Conservation (phyloP, 257 asterid genomes). For the Capsicum rhomboideum region DNA sequence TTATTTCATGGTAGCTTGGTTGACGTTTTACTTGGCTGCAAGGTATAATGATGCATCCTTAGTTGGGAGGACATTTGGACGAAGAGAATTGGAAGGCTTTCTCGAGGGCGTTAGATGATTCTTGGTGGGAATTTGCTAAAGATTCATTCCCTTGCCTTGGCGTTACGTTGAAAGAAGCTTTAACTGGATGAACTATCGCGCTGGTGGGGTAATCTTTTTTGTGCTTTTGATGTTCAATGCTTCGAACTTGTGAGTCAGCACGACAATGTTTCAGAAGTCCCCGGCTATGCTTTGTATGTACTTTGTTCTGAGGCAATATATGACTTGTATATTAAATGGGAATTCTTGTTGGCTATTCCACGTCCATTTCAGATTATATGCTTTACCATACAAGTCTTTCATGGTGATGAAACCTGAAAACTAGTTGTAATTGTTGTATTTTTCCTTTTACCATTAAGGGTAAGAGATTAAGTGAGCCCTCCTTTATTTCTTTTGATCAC, state of each 20-base stretch:
- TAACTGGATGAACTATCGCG: conserved; percentile 10
- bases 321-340: conserved; percentile 50
- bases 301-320: conserved; percentile 34
- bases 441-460: background rate
- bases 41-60: conserved; percentile 55
- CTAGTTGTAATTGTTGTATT: conserved; percentile 2
- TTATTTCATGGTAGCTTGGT: conserved; percentile 76
- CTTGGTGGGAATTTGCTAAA: background rate
- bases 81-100: conserved; percentile 66
- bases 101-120: conserved; percentile 54
- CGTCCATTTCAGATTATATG: background rate
- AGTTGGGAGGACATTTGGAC: conserved; percentile 60
- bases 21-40: conserved; percentile 72
- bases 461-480: background rate
- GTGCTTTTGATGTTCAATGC: conserved; percentile 25
- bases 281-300: conserved; percentile 43
- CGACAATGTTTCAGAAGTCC: conserved; percentile 43
- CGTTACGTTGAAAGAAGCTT: background rate
- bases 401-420: conserved; percentile 3
- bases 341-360: conserved; percentile 39
- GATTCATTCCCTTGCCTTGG: conserved; percentile 12
- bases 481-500: background rate
- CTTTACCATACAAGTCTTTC: background rate
- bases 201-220: conserved; percentile 26
- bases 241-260: conserved; percentile 29